Evolutionary conservation across 108 stramenopile genomes (phyloP).

Genomic region (Cyclotella cryptica): DNA sequence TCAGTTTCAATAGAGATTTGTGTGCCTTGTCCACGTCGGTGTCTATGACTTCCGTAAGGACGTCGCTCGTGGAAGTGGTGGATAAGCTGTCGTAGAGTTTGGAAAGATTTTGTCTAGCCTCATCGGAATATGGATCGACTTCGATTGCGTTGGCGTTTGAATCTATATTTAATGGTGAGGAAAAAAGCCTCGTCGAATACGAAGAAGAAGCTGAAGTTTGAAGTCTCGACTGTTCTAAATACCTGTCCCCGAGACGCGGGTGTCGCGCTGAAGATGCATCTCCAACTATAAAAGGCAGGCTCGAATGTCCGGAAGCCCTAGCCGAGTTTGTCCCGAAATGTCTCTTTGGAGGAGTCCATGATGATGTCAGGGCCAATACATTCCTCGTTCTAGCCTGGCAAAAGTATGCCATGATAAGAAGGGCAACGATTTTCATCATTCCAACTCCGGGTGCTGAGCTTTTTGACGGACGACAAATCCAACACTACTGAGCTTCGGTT

Average conservation of each 20-base stretch:
- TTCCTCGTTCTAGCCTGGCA: neutral
- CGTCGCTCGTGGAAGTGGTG: neutral
- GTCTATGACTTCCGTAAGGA: neutral
- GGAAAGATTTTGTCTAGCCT: conserved; percentile 28
- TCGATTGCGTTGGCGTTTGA: neutral
- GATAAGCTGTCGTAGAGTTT: conserved; percentile 19
- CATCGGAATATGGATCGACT: conserved; percentile 41
- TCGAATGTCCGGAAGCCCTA: no score
- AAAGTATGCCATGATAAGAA: neutral
- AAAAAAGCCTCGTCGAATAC: conserved; percentile 4
- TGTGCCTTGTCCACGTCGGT: conserved; percentile 32
- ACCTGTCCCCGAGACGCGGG: neutral
- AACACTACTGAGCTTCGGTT: neutral
- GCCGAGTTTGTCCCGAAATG: no score
- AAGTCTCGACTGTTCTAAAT: neutral
- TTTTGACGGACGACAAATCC: no score
- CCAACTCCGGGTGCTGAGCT: neutral
- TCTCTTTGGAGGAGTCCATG: neutral
- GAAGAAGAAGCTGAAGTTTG: neutral
- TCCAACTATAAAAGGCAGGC: no score
- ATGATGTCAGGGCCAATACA: neutral
- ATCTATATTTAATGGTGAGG: neutral
- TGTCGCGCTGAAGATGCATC: no score
- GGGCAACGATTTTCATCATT: neutral
- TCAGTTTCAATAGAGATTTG: conserved; percentile 58